Percentiles rank a stretch among this genome's conserved stretches.
phyloP scores from a whole-genome alignment of 352 stramenopile genomes.

The Globisporangium heterothallicum region DNA sequence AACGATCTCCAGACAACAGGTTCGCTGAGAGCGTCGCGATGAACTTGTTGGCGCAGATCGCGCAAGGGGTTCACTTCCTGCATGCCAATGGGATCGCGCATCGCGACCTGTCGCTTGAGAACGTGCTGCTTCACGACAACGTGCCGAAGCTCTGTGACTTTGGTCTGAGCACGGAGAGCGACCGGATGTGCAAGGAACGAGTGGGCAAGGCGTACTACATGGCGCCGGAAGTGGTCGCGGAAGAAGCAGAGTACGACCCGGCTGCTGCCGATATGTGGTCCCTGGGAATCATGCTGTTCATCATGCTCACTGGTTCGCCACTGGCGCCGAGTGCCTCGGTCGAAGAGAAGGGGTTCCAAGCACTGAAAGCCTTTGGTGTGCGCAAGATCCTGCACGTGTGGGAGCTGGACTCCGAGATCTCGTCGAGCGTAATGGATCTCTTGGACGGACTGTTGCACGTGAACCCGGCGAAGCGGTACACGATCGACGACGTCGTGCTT shows the following conservation, averaged over 20 bases:
- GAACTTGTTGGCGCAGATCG: conserved; percentile 27
- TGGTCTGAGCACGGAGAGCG: conserved; percentile 32
- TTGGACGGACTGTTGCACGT: conserved; percentile 28
- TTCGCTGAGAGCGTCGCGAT: conserved; percentile 21
- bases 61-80: conserved; percentile 24
- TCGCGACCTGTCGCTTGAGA: conserved; percentile 53
- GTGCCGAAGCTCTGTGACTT: conserved; percentile 62
- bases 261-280: conserved; percentile 58
- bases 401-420: conserved; percentile 31
- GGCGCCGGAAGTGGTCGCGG: conserved; percentile 40
- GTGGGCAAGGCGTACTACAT: conserved; percentile 54
- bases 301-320: conserved; percentile 55
- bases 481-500: conserved; percentile 21
- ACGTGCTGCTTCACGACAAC: conserved; percentile 31
- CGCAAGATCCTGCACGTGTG: conserved; percentile 37
- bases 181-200: conserved; percentile 14
- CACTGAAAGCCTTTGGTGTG: conserved; percentile 30
- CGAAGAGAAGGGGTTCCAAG: conserved; percentile 24
- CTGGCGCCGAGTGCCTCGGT: conserved; percentile 24
- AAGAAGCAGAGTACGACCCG: conserved; percentile 31
- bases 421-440: conserved; percentile 18
- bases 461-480: conserved; percentile 25
- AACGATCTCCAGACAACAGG: conserved; percentile 7
- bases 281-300: conserved; percentile 62
- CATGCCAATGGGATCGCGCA: conserved; percentile 42